A percentile compares a stretch with the other conserved stretches of the same genome.
Conservation (phyloP, 768 basidiomycete species). For the Phylloporus sp. region DNA sequence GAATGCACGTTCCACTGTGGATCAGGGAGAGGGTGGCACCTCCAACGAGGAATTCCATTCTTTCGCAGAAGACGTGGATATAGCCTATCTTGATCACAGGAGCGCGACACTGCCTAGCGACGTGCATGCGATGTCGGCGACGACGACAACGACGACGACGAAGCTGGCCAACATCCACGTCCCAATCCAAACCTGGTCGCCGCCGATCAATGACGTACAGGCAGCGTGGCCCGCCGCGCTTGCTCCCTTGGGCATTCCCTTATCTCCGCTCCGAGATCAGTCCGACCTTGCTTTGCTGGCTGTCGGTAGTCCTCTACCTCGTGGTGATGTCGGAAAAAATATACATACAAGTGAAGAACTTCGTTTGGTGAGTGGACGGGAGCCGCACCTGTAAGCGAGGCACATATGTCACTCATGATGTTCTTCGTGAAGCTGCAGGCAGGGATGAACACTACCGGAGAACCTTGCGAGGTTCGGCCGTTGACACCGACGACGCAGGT, state of each 20-base stretch:
- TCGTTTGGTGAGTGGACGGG: constrained; percentile 16
- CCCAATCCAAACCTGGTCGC: constrained; percentile 1
- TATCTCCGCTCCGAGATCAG: constrained; percentile 29
- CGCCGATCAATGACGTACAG: constrained; percentile 15
- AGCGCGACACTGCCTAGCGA: constrained; percentile 8
- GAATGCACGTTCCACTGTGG: constrained; percentile 9
- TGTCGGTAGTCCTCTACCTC: constrained; percentile 3
- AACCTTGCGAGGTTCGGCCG: background rate
- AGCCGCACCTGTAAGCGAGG: constrained; percentile 1
- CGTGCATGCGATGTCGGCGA: background rate
- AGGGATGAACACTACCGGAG: background rate
- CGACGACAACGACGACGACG: background rate
- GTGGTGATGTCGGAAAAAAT: constrained; percentile 18
- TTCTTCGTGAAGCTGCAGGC: constrained; percentile 8
- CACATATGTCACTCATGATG: constrained; percentile 1
- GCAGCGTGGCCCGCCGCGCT: constrained; percentile 7
- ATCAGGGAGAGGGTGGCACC: constrained; percentile 5
- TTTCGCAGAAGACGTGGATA: constrained; percentile 6
- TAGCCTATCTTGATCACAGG: constrained; percentile 5
- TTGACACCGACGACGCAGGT: constrained; percentile 22
- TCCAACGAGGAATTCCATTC: constrained; percentile 11
- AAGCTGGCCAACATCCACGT: background rate
- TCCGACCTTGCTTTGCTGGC: constrained; percentile 5
- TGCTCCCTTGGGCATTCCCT: constrained; percentile 20
- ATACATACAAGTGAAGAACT: constrained; percentile 1